Evolutionary conservation across 129 eudicot species (phyloP).

Genomic region (Dittrichia graveolens): DNA sequence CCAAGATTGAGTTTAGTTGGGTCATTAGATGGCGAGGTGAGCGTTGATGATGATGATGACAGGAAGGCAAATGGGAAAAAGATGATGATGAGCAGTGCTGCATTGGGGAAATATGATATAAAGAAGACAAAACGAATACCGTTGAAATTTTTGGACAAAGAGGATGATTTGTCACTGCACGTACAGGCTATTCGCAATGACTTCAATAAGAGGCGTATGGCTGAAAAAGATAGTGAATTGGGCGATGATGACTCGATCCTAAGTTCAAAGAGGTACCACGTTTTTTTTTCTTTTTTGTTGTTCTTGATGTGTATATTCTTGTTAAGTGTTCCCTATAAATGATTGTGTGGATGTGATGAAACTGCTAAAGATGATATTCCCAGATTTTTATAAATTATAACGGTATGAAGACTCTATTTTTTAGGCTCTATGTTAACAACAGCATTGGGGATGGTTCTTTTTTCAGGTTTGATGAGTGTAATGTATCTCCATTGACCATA

Average conservation of each 20-base stretch:
- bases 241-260: slow-evolving; percentile 56
- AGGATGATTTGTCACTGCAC: slow-evolving; percentile 56
- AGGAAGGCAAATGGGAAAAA: slow-evolving; percentile 29
- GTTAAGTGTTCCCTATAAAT: neutral
- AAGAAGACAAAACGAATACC: slow-evolving; percentile 62
- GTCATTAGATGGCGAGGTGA: slow-evolving; percentile 32
- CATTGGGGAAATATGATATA: slow-evolving; percentile 71
- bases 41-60: slow-evolving; percentile 25
- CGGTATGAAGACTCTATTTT: neutral
- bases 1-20: slow-evolving; percentile 42
- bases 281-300: slow-evolving; percentile 13
- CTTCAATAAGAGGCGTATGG: slow-evolving; percentile 49
- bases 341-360: slow-evolving; percentile 3
- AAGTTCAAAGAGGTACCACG: slow-evolving; percentile 60
- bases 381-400: neutral
- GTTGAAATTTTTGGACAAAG: slow-evolving; percentile 54
- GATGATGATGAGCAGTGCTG: slow-evolving; percentile 62
- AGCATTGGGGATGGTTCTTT: slow-evolving; percentile 4
- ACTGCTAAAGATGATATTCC: slow-evolving; percentile 14
- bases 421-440: slow-evolving; percentile 8
- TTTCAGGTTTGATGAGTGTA: slow-evolving; percentile 86
- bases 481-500: slow-evolving; percentile 69
- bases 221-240: slow-evolving; percentile 26
- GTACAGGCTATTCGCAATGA: slow-evolving; percentile 66
- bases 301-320: neutral